Conservation (phyloP, 495 filamentous ascomycete species). For the Cryomyces minteri region DNA sequence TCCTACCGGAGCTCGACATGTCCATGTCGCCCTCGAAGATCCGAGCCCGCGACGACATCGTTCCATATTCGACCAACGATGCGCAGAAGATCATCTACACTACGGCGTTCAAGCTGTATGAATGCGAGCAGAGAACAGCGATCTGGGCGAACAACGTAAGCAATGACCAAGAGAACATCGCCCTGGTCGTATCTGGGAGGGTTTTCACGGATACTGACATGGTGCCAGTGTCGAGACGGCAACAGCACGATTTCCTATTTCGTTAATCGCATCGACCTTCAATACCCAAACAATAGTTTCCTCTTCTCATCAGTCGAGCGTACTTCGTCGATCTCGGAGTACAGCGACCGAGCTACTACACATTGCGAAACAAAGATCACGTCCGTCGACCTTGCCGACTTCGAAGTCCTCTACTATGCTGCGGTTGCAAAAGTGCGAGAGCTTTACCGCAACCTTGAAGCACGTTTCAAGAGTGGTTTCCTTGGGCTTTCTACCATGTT, state of each 20-base stretch:
- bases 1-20: background rate
- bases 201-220: too few species aligned
- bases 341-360: background rate
- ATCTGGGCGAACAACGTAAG: background rate
- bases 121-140: background rate
- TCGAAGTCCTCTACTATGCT: constrained; percentile 7
- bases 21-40: background rate
- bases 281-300: background rate
- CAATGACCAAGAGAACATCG: too few species aligned
- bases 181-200: too few species aligned
- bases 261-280: background rate
- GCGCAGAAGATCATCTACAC: background rate
- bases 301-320: background rate
- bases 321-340: background rate
- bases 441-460: constrained; percentile 1
- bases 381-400: constrained; percentile 1
- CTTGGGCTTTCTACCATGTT: background rate
- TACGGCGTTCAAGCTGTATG: background rate
- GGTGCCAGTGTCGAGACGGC: background rate
- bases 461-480: background rate
- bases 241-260: background rate
- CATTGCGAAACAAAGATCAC: background rate
- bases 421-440: constrained; percentile 4
- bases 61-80: background rate
- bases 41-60: too few species aligned